phyloP scores from a whole-genome alignment of 768 basidiomycete genomes.

The Neoboletus subvelutipes region DNA sequence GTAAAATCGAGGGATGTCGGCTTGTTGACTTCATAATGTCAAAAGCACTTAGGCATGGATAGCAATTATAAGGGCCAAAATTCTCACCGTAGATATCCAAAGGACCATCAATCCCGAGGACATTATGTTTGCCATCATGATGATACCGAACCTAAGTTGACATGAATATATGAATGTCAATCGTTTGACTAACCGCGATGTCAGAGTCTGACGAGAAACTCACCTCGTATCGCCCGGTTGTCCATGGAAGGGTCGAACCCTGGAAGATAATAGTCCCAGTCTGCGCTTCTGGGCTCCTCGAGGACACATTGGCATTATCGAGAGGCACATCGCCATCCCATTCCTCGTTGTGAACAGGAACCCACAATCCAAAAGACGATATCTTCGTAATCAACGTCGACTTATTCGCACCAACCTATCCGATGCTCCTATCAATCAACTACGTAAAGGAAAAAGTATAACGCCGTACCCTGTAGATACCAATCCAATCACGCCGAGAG shows the following conservation, averaged over 20 bases:
- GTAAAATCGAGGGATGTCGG: constrained; percentile 62
- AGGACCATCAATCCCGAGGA: constrained; percentile 82
- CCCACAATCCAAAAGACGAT: constrained; percentile 88
- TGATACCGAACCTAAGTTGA: constrained; percentile 77
- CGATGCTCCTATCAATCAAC: constrained; percentile 1
- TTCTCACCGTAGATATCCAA: constrained; percentile 83
- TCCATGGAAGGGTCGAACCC: constrained; percentile 82
- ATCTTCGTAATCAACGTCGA: constrained; percentile 80
- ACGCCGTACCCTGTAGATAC: constrained; percentile 71
- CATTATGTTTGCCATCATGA: constrained; percentile 97
- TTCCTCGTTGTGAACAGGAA: constrained; percentile 86
- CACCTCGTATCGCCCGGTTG: constrained; percentile 79
- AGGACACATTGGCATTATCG: constrained; percentile 38
- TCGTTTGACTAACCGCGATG: not conserved
- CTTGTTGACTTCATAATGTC: constrained; percentile 55
- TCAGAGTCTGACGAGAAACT: not conserved
- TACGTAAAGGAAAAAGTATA: not conserved
- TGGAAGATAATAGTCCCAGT: constrained; percentile 73
- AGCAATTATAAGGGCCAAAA: constrained; percentile 4
- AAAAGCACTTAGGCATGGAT: not conserved
- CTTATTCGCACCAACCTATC: constrained; percentile 83
- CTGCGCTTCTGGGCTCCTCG: constrained; percentile 43
- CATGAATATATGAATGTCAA: not conserved
- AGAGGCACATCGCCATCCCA: constrained; percentile 88
- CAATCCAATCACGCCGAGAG: constrained; percentile 95